Evolutionary conservation across 352 stramenopile species (phyloP), one percentile per base, ranked within the genome.

Genomic region (Pythium phragmitis): DNA sequence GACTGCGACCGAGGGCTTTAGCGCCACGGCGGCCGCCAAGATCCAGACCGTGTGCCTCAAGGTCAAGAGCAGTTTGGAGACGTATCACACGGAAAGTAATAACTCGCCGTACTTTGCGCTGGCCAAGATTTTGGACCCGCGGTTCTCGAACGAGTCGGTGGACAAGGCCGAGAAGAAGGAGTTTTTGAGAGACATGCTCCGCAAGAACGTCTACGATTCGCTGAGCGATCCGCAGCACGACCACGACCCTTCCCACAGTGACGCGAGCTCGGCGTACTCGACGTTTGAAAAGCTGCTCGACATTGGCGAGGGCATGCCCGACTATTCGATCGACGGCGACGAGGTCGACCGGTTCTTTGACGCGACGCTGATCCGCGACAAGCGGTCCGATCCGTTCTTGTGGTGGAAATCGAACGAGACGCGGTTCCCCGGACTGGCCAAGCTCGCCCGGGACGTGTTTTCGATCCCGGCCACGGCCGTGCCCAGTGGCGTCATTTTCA

Each of bases 361-460:
- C 28, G 82, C 82, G 8, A 92, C 82, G 41, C 74, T 92, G 30
- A 86, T 92, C 60, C 80, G 82, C 8, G 82, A 92, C 69, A 92
- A 92, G 63, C 77, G 80, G 14, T 92, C 82, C 12, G 82, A 92
- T 49, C 82, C 82, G 57, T 88, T 92, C 49, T 56, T 92, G 57
- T 92, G 82, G 82, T 92, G 82, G 82, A 92, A 89, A 63, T 92
- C 82, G 46, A 92, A 92, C 62, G 82, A 88, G 60, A 90, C 82
- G 39, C 78, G 82, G 30, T 92, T 92, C 57, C 82, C 82, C 0
- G 68, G 67, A 5, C 59, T 92, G n/a, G 77, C 82, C 14, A 90
- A 89, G 68, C 79, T 92, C 3, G 82, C 82, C n/a, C 75, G 82
- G 28, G 82, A 92, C 59, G 76, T 92, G 23, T 59, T 92, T 59